Evolutionary conservation across 768 basidiomycete genomes (phyloP), one percentile per base, ranked within the genome.

Genomic region (Naganishia randhawae): DNA sequence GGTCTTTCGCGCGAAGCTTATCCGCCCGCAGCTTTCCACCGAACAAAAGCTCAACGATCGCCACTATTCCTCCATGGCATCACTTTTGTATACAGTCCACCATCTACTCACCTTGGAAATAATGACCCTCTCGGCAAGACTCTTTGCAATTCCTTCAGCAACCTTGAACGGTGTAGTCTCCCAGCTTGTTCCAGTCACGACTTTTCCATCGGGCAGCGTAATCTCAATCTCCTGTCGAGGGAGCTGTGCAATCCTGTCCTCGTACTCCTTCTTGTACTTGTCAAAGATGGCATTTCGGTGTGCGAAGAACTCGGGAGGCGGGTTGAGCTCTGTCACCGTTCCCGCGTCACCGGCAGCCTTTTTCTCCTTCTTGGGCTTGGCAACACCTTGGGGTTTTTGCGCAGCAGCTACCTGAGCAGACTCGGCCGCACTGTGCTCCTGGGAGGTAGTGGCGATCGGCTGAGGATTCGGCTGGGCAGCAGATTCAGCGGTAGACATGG

Each of bases 161-260:
- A 99, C 82, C 74, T 89, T 86, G 86, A 97, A 85, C 1, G 96
- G 96, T 66, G 85, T 89, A 22, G 95, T 97, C 83, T 96, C 91
- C 92, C 92, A 99, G 79, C 90, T 89, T 69, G 83, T 92, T 22
- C 86, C 95, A 69, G 89, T 86, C 63, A 90, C 86, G 73, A 88
- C 85, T 8, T 89, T 87, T 17, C 94, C 92, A 83, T 97, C 91
- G 6, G 87, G 89, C 71, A 99, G 80, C 3, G 90, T 92, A 75
- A 99, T 82, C 2, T 82, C 83, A 73, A 98, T 95, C 53, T 89
- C 86, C 71, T 89, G 86, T 42, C 91, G 86, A 8, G 91, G 88
- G 83, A 95, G 78, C 80, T 81, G 69, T 16, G 89, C 87, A 7
- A 92, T 84, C 76, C 86, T 89, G 57, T 86, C 87, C 75, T 90